Base-by-base conservation (phyloP, 176 grass and related monocot species). In the Aechmea fasciata region DNA sequence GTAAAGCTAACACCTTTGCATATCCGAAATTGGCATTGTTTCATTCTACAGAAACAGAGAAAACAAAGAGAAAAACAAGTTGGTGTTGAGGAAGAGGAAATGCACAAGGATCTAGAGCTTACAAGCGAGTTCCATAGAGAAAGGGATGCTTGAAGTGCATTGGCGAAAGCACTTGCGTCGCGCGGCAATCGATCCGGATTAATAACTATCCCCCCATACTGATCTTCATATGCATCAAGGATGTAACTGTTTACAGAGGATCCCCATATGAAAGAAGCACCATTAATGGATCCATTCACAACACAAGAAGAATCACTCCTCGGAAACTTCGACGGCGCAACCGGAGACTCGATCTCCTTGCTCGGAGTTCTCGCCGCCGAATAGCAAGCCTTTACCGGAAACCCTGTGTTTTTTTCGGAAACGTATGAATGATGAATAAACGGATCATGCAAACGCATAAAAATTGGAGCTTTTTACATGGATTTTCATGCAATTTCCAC, bases 151-250 rank as follows among this genome's bases (percentile, higher is more conserved):
- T 73, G 74, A 33, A 99, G 86, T 0, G 84, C 76, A 18, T 51
- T n/a, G 14, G 79, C 68, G 82, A 99, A 99, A 14, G 77, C 75
- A 53, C 75, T 77, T 47, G 28, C 52, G 65, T 87, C 82, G 24
- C 29, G 11, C 1, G 94, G 87, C 69, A 97, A 77, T 78, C 47
- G 72, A 41, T 90, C 86, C 49, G 84, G 69, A 70, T 85, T 85
- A 66, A 99, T 74, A 71, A 99, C 24, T 10, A 99, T 84, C 20
- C 94, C 94, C n/a, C 87, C 87, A 73, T 99, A 99, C 69, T 93
- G 79, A 77, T 99, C 94, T 75, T 93, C 89, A 1, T 73, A 64
- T 14, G 84, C 49, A 71, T 99, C 82, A 9, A 93, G 89, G 68
- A 90, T 70, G 64, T 74, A 75, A 73, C 83, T 83, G 76, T 85